Conservation (phyloP, 768 basidiomycete species). For the Lentinula raphanica region DNA sequence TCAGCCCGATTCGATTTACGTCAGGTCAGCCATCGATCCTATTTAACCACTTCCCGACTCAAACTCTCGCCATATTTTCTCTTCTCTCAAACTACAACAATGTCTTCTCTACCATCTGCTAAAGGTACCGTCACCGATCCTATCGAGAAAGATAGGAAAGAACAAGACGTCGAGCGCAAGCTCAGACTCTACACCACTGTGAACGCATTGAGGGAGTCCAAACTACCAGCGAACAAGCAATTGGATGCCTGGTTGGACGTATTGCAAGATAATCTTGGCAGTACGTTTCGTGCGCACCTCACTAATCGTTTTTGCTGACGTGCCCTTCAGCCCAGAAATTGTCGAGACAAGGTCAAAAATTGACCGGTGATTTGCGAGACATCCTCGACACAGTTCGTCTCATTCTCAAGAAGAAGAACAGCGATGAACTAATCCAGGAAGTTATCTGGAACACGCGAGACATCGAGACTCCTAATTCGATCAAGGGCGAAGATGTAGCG, state of each 20-base stretch:
- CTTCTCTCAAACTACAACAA: not conserved
- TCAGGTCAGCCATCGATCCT: slow-evolving; percentile 12
- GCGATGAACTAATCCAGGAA: slow-evolving; percentile 87
- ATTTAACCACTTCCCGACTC: not conserved
- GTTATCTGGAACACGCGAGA: slow-evolving; percentile 79
- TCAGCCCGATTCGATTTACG: not conserved
- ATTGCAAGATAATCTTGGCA: slow-evolving; percentile 3
- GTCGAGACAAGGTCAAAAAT: slow-evolving; percentile 69
- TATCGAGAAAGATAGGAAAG: slow-evolving; percentile 51
- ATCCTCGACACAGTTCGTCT: slow-evolving; percentile 71
- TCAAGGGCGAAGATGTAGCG: slow-evolving; percentile 15
- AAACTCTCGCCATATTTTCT: not conserved
- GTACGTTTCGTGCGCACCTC: not conserved
- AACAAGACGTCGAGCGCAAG: slow-evolving; percentile 80
- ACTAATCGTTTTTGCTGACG: slow-evolving; percentile 34
- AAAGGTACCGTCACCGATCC: slow-evolving; percentile 63
- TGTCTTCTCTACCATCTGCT: slow-evolving; percentile 1
- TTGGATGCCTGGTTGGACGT: slow-evolving; percentile 60
- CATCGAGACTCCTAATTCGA: slow-evolving; percentile 26
- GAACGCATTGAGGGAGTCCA: slow-evolving; percentile 73
- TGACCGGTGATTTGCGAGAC: slow-evolving; percentile 72
- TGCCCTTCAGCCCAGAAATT: slow-evolving; percentile 62
- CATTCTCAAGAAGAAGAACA: slow-evolving; percentile 80
- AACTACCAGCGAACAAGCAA: slow-evolving; percentile 75
- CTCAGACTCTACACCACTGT: slow-evolving; percentile 78